Evolutionary conservation across 2,329 filamentous ascomycete genomes (phyloP), one percentile per base, ranked within the genome.

Genomic region (Neopestalotiopsis clavispora): DNA sequence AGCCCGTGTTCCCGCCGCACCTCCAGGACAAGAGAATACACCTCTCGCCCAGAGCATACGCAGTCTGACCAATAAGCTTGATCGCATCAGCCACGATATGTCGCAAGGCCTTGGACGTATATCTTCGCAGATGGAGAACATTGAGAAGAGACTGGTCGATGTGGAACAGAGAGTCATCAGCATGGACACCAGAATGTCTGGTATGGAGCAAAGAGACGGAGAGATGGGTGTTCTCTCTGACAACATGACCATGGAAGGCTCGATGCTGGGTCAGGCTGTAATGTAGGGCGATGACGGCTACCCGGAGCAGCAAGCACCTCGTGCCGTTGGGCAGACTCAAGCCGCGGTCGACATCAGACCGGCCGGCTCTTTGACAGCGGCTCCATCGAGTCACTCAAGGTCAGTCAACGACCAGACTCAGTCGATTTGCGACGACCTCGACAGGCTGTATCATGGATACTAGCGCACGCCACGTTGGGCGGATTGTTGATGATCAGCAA

Each of bases 61-160:
- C 62, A 88, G 84, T 61, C 82, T 90, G 60, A 87, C 83, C 6
- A 88, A 89, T 75, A 90, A 89, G 79, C 79, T 90, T 34, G 88
- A 90, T 70, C 85, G 88, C 38, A 81, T 90, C 69, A 83, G 81
- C 68, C 87, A 89, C 75, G 88, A 90, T 49, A 82, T 89, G 76
- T 77, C 79, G 1, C 84, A 88, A 69, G 85, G 85, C 5, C 81
- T 90, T 69, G 78, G 82, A 71, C 83, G 85, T 61, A 82, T 90
- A 59, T 84, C 86, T 70, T 80, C 82, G 69, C 82, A 82, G 2
- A 80, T 87, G 7, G 85, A 87, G 17, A 81, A 81, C 63, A 82
- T 89, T 32, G 83, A 87, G 73, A 87, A 87, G 77, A 82, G 86
- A n/a, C 79, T 89, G 68, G 85, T 88, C 20, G 82, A 82, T 60